Percentiles rank a stretch among this genome's conserved stretches.
phyloP scores from a whole-genome alignment of 148 eudicot species.

The Rhododendron ferrugineum region DNA sequence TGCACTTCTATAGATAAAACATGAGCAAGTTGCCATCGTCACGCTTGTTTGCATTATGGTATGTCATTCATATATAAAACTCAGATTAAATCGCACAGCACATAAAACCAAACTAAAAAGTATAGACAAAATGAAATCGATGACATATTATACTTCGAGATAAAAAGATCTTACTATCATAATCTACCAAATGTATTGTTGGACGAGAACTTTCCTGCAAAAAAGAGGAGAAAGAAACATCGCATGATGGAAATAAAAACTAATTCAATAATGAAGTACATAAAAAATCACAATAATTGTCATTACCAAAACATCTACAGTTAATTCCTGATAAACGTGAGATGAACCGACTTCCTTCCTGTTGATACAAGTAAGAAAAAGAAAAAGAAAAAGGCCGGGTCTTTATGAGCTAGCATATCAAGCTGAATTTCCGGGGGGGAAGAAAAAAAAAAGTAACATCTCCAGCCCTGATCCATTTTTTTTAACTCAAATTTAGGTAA shows the following conservation, averaged over 20 bases:
- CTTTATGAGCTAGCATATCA: neutral
- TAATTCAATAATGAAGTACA: neutral
- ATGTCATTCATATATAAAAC: neutral
- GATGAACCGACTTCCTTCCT: slow-evolving; percentile 57
- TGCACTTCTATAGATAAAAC: neutral
- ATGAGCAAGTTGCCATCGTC: neutral
- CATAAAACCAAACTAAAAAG: neutral
- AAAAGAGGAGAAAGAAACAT: neutral
- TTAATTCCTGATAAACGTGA: slow-evolving; percentile 39
- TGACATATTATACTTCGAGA: neutral
- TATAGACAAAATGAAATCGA: neutral
- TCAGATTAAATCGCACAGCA: neutral
- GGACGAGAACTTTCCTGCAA: slow-evolving; percentile 42
- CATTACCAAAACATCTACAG: slow-evolving; percentile 51
- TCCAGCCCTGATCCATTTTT: too few species aligned
- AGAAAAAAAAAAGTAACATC: neutral
- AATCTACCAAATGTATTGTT: slow-evolving; percentile 48
- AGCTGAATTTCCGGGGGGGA: neutral
- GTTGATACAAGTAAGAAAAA: slow-evolving; percentile 8
- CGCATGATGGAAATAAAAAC: neutral
- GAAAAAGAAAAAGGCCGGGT: neutral
- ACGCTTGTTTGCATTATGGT: neutral
- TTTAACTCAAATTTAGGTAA: too few species aligned
- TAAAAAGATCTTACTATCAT: slow-evolving; percentile 56
- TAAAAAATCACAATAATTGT: neutral